Base-by-base conservation (phyloP, 1,284 basidiomycete species). In the Leccinum olivaceoglutinosum region DNA sequence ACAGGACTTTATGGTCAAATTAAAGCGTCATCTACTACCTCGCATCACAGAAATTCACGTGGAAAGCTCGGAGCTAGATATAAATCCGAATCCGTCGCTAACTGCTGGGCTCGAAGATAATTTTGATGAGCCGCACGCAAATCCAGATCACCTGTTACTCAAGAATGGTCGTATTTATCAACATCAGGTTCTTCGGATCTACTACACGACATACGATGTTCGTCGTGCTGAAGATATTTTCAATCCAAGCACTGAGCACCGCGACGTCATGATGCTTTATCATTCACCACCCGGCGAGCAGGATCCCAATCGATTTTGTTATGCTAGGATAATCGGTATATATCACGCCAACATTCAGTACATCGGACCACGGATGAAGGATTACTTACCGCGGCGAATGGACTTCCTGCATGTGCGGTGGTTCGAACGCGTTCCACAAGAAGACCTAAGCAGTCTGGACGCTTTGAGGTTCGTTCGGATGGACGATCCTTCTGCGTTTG, bases 101-200 rank as follows among this genome's bases (percentile, higher is more conserved):
- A n/a, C n/a, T 3, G 34, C 18, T 21, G 34, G 55, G 34, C 55
- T 57, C 34, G 34, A 57, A 57, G 55, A 21, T 57, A 2, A 38
- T 34, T 34, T 34, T n/a, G 41, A 59, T 12, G 1, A 3, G 11
- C 32, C n/a, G 29, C 16, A 49, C 0, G 32, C 44, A 25, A 49
- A 16, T 9, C 12, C 32, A 34, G 58, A 59, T 49, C 58, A 41
- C 2, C 29, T 65, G 5, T 8, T 65, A 18, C 39, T 65, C 34
- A 58, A 55, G 53, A 55, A 55, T 5, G 11, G 55, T 36, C 32
- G 18, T 18, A 57, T 57, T 57, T 38, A 57, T 57, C n/a, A 57
- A 21, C 55, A 57, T 57, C 55, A 57, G 6, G 60, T 57, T 3
- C 32, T 57, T 18, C 55, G 34, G 34, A 57, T 4, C 34, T 3